Evolutionary conservation across 345 rosid genomes (phyloP), one percentile per base, ranked within the genome.

Genomic region (Arabidopsis arenosa): DNA sequence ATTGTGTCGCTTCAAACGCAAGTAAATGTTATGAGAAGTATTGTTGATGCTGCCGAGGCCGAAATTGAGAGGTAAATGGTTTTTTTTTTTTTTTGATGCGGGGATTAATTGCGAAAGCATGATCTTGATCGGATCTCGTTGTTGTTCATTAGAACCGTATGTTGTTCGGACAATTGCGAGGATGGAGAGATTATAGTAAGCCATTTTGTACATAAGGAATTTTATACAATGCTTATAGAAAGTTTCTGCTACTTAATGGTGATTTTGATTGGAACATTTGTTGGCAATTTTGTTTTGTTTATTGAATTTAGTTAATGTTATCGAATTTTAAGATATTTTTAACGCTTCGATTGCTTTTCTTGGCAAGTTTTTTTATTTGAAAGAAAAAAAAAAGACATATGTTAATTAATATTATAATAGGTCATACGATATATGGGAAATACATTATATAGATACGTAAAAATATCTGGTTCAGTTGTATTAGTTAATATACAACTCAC

Each of bases 1-100:
- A 85, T 91, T 43, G 48, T 85, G 26, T 87, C 88, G 30, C 93
- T 93, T 65, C 87, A 79, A 70, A 88, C 93, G 73, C 98, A 91
- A 71, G 92, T 93, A 71, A 93, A 84, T 81, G 92, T 85, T 63
- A 93, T 93, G 97, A 80, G 83, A 68, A 80, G 73, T 63, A 76
- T 89, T 58, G 90, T 82, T 73, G 73, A 69, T 57, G 85, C 82
- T 70, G 52, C 68, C 51, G 80, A 79, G 79, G 52, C 81, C 13
- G 64, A 36, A 72, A 52, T 32, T 66, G 63, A 66, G 18, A 15
- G 56, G 70, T 73, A 78, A 67, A 72, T 66, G 35, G 4, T 53
- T 18, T 39, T 32, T 15, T 39, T 32, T 15, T 23, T 23, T 17
- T 30, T 11, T 28, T 12, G n/a, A n/a, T 30, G 15, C 21, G 10